phyloP scores from a whole-genome alignment of 768 basidiomycete genomes.

The Pseudohyphozyma bogoriensis region DNA sequence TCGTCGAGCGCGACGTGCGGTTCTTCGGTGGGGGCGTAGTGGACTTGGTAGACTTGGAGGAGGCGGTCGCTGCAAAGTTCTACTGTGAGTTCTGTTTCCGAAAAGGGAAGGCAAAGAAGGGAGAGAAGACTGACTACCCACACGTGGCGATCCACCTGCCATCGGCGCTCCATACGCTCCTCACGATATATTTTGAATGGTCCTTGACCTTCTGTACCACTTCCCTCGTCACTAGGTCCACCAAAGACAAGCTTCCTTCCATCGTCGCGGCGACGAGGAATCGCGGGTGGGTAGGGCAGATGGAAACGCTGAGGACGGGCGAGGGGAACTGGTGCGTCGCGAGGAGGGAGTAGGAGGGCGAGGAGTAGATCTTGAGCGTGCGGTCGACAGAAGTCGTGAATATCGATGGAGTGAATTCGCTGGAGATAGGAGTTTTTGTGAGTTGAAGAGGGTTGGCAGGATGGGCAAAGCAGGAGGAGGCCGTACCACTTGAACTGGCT shows the following conservation, averaged over 20 bases:
- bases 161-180: constrained; percentile 23
- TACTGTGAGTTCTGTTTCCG: background rate
- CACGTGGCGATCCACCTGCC: too few species aligned
- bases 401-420: constrained; percentile 18
- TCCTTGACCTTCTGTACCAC: constrained; percentile 15
- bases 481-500: constrained; percentile 11
- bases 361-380: constrained; percentile 30
- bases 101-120: background rate
- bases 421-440: background rate
- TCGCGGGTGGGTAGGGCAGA: constrained; percentile 7
- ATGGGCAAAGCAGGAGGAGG: background rate
- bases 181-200: constrained; percentile 31
- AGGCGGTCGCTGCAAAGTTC: constrained; percentile 32
- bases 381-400: constrained; percentile 34
- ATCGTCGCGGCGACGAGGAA: constrained; percentile 26
- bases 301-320: constrained; percentile 26
- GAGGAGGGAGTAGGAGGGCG: constrained; percentile 24
- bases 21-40: background rate
- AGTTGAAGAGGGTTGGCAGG: background rate
- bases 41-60: constrained; percentile 28
- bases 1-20: constrained; percentile 8
- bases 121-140: background rate
- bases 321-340: constrained; percentile 27
- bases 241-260: constrained; percentile 22
- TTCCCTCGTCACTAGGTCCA: constrained; percentile 30